Percentiles rank a stretch among this genome's conserved stretches.
These are phyloP conservation scores for Zasmidium angulare DNA, from an alignment of 2,329 filamentous ascomycete species.

Conservation along the genomic window DNA sequence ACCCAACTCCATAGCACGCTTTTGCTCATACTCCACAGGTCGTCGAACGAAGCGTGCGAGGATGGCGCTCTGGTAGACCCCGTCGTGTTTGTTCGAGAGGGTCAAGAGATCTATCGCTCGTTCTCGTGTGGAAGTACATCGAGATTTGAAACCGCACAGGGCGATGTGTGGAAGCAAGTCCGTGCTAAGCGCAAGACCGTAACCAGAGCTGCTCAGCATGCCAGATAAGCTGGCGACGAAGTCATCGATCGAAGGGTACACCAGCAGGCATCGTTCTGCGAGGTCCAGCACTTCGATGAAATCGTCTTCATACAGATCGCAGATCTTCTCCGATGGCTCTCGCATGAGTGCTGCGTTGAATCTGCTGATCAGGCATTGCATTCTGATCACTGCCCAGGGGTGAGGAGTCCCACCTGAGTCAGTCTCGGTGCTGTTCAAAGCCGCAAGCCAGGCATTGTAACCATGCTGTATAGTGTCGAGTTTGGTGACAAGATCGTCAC, in stretches of 20 bases:
- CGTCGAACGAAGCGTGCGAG: constrained; percentile 1
- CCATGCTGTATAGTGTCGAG: background rate
- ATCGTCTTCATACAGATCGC: constrained; percentile 2
- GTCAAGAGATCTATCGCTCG: constrained; percentile 3
- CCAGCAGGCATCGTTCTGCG: constrained; percentile 5
- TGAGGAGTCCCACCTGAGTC: background rate
- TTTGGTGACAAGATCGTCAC: background rate
- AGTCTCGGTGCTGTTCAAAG: background rate
- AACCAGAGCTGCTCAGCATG: constrained; percentile 2
- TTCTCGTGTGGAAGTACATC: background rate
- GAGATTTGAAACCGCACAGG: constrained; percentile 6
- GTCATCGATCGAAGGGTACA: background rate
- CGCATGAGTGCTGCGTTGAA: background rate
- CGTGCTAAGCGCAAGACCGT: constrained; percentile 7
- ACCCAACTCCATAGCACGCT: background rate
- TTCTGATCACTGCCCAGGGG: background rate
- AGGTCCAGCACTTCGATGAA: constrained; percentile 7
- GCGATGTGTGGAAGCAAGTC: constrained; percentile 3
- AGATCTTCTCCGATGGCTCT: constrained; percentile 1
- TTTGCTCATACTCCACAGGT: background rate
- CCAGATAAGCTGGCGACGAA: background rate
- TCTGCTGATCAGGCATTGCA: constrained; percentile 2
- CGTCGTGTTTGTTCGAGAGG: constrained; percentile 4
- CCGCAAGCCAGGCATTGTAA: background rate
- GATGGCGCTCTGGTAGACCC: constrained; percentile 1